phyloP scores from a whole-genome alignment of 176 grass and related monocot species.

The Carex scoparia region DNA sequence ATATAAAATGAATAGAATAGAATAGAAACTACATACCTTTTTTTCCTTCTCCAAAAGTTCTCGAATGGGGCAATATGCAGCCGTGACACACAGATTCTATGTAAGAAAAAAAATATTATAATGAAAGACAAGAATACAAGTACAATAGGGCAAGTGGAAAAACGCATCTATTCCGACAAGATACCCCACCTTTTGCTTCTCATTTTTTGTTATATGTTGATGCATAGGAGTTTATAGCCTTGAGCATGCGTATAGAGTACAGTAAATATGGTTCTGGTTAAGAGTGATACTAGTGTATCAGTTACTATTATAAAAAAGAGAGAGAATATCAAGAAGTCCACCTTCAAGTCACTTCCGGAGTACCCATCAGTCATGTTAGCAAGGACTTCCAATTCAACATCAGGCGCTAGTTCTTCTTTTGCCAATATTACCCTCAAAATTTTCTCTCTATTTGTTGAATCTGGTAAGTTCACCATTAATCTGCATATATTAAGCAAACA shows the following conservation, averaged over 20 bases:
- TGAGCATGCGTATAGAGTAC: background rate
- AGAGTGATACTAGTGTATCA: background rate
- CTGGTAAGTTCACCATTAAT: constrained; percentile 99
- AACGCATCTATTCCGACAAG: background rate
- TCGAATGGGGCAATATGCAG: constrained; percentile 91
- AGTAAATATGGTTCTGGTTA: background rate
- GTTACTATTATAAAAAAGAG: background rate
- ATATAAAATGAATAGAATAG: background rate
- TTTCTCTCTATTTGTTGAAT: constrained; percentile 88
- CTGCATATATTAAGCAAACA: constrained; percentile 40
- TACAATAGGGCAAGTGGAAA: background rate
- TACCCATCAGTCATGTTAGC: constrained; percentile 98
- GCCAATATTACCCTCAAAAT: constrained; percentile 95
- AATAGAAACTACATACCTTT: constrained; percentile 46
- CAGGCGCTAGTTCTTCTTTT: constrained; percentile 74
- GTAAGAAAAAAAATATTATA: constrained; percentile 27
- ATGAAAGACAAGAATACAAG: background rate
- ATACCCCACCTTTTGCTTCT: background rate
- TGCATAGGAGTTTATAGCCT: background rate
- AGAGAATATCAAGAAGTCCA: constrained; percentile 28
- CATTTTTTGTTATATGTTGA: background rate
- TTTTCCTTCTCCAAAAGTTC: constrained; percentile 99
- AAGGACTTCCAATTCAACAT: constrained; percentile 64
- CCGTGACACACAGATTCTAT: constrained; percentile 94
- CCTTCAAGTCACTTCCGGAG: constrained; percentile 98